Evolutionary conservation across 2,329 filamentous ascomycete species (phyloP), one percentile per base, ranked within the genome.

Genomic region (Xylaria sp.): DNA sequence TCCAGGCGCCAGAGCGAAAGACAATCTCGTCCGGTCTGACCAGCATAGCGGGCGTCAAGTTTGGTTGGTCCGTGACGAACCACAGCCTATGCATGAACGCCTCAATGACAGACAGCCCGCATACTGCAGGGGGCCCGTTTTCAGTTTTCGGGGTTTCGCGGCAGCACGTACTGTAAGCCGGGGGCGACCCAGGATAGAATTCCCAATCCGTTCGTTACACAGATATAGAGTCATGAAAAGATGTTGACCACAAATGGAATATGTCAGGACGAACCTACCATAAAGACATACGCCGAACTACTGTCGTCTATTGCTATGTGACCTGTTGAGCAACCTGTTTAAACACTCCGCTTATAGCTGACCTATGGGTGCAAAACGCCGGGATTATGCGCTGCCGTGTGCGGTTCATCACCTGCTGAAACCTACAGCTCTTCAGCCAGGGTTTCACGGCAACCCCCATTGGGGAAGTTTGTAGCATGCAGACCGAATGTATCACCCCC

Each of bases 381-480:
- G 41, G 54, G 35, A 43, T 27, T 35, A 19, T 48, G 17, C 44
- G 27, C 11, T 38, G 21, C 27, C 29, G 29, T 38, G 19, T 55
- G 37, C 37, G 7, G 13, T n/a, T 44, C 8, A 23, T 44, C 31
- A 31, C 35, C 13, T 31, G 48, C 48, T 58, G 54, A 62, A 62
- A 58, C 60, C 23, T 43, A 29, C 31, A 49, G 48, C 29, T 48
- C 49, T 44, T 43, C 49, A 54, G 43, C 49, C 35, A 13, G 35
- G 23, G 60, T 62, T 62, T 62, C 60, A 58, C 27, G 29, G 31
- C 25, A 54, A 38, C 17, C 43, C 35, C 35, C 17, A 35, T 43
- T 29, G 21, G n/a, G n/a, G n/a, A n/a, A n/a, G n/a, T n/a, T n/a
- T n/a, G n/a, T n/a, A n/a, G n/a, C n/a, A n/a, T n/a, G n/a, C n/a